Conservation (phyloP, 768 basidiomycete genomes). For the Tricholoma hemisulphureum region DNA sequence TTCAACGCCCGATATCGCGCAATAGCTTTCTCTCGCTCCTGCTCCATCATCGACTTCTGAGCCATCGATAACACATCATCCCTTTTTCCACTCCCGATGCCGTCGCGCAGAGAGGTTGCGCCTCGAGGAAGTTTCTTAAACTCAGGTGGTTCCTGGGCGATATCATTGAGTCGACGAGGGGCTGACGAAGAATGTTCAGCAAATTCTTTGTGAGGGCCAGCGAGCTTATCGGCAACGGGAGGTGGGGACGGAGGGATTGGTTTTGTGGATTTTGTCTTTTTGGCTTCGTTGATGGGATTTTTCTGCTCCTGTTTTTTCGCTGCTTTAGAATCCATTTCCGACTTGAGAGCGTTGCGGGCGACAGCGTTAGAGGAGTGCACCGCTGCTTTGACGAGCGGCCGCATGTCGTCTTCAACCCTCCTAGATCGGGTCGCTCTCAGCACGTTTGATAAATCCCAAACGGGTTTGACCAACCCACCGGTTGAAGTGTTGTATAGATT, state of each 20-base stretch:
- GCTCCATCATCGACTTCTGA: constrained; percentile 74
- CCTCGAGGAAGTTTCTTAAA: constrained; percentile 36
- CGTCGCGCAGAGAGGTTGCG: constrained; percentile 21
- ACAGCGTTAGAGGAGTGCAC: constrained; percentile 55
- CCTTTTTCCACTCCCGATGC: constrained; percentile 26
- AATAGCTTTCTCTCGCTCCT: constrained; percentile 70
- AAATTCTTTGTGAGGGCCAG: constrained; percentile 47
- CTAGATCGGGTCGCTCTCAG: constrained; percentile 35
- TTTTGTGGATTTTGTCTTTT: constrained; percentile 6
- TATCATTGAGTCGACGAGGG: constrained; percentile 46
- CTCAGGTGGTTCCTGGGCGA: constrained; percentile 28
- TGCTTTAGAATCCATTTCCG: constrained; percentile 34
- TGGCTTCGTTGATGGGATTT: constrained; percentile 12
- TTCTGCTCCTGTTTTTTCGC: constrained; percentile 20
- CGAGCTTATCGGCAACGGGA: constrained; percentile 20
- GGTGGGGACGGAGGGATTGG: neutral
- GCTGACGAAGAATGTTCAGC: constrained; percentile 46
- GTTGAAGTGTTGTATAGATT: constrained; percentile 76
- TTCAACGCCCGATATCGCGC: constrained; percentile 68
- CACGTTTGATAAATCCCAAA: neutral
- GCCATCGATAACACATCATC: constrained; percentile 66
- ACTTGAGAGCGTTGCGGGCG: constrained; percentile 44
- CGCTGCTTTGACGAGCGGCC: constrained; percentile 60
- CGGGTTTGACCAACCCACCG: constrained; percentile 40
- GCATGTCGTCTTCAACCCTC: constrained; percentile 72